Evolutionary conservation across 2,329 filamentous ascomycete species (phyloP).

Genomic region (Aureobasidium uvarum): DNA sequence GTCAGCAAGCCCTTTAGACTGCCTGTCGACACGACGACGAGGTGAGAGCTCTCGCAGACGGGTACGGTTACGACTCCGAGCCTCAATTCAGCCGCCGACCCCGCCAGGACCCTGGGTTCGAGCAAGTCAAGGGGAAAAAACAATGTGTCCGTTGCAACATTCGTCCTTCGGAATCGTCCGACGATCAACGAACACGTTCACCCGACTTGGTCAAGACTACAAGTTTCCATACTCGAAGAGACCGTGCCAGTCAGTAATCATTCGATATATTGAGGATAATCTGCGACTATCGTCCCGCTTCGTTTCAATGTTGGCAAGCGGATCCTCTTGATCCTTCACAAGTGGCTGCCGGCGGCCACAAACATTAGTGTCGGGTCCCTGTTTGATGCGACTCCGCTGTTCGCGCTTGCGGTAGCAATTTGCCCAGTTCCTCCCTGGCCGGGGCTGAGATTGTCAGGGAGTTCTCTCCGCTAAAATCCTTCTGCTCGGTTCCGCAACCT

Average conservation of each 20-base stretch:
- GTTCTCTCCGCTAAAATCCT: background rate
- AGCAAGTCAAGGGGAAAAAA: background rate
- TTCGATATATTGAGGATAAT: background rate
- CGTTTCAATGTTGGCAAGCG: background rate
- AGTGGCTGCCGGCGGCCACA: background rate
- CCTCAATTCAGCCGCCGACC: background rate
- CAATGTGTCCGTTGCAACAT: background rate
- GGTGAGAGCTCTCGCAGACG: background rate
- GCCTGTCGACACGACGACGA: background rate
- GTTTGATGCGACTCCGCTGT: background rate
- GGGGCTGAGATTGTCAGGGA: background rate
- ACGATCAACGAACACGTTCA: background rate
- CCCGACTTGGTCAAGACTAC: background rate
- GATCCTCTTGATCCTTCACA: background rate
- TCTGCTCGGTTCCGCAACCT: background rate
- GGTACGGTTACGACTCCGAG: background rate
- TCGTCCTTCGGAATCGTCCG: background rate
- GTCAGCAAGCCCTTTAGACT: background rate
- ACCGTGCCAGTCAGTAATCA: background rate
- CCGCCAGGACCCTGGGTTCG: conserved; percentile 6
- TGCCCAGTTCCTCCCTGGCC: background rate
- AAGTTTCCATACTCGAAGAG: background rate
- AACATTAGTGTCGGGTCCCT: background rate
- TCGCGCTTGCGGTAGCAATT: background rate
- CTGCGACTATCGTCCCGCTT: background rate